Conservation (phyloP, 352 stramenopile species). For the Pythium volutum region DNA sequence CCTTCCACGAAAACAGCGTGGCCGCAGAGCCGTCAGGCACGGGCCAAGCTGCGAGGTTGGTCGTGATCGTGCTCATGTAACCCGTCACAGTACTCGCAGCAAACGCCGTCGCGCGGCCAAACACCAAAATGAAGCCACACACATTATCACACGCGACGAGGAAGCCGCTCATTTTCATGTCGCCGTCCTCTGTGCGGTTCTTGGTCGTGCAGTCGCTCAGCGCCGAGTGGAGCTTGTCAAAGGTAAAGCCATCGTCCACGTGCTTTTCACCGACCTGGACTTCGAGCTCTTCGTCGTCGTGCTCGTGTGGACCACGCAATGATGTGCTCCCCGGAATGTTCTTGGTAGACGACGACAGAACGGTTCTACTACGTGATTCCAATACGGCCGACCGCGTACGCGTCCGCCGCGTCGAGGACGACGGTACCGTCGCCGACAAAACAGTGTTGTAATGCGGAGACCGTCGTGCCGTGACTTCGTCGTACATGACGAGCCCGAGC, state of each 20-base stretch:
- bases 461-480: constrained; percentile 22
- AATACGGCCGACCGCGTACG: constrained; percentile 9
- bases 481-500: constrained; percentile 49
- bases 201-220: constrained; percentile 35
- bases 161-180: constrained; percentile 50
- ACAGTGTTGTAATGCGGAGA: background rate
- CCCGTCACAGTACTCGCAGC: constrained; percentile 67
- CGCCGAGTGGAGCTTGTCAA: constrained; percentile 51
- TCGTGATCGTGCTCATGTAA: constrained; percentile 70
- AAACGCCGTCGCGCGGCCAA: constrained; percentile 79
- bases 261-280: constrained; percentile 52
- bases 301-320: background rate
- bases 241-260: constrained; percentile 25
- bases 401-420: background rate
- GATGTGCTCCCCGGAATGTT: background rate
- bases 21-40: constrained; percentile 14
- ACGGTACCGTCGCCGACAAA: background rate
- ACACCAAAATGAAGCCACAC: constrained; percentile 70
- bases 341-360: background rate
- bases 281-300: constrained; percentile 47
- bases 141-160: constrained; percentile 55
- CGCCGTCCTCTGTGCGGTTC: constrained; percentile 29
- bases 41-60: constrained; percentile 55
- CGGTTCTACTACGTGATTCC: background rate
- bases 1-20: constrained; percentile 37